A percentile compares a stretch with the other conserved stretches of the same genome.
These are phyloP conservation scores for Euphorbia peplus DNA, from an alignment of 345 rosid genomes.

Conservation along the genomic window DNA sequence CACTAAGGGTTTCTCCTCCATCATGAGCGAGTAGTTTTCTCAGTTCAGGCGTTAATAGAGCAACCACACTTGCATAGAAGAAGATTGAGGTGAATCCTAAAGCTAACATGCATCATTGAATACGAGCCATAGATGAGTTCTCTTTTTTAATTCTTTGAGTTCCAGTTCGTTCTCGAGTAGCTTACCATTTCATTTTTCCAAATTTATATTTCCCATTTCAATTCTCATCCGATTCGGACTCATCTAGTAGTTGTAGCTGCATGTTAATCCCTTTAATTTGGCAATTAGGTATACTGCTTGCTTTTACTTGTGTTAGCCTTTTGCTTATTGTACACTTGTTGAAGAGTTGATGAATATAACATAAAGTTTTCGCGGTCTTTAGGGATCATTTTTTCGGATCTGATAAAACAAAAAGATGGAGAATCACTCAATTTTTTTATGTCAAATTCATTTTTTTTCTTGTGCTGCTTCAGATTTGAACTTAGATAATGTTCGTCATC, in stretches of 20 bases:
- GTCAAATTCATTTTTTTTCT: too few species aligned
- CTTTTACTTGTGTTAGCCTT: constrained; percentile 4
- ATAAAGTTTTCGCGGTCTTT: not conserved
- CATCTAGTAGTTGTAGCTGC: not conserved
- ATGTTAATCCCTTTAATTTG: constrained; percentile 8
- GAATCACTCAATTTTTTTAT: too few species aligned
- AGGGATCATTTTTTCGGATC: not conserved
- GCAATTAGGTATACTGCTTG: constrained; percentile 9
- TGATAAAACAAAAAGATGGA: too few species aligned
- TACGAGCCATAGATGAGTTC: constrained; percentile 3
- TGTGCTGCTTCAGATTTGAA: too few species aligned
- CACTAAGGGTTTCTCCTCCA: constrained; percentile 9
- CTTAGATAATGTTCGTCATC: too few species aligned
- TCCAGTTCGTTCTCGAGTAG: not conserved
- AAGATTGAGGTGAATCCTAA: constrained; percentile 19
- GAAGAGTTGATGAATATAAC: not conserved
- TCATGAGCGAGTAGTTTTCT: not conserved
- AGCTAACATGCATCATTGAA: constrained; percentile 17
- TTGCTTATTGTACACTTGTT: not conserved
- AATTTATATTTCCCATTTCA: not conserved
- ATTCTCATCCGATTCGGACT: not conserved
- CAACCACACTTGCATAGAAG: constrained; percentile 8
- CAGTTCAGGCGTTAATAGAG: constrained; percentile 9
- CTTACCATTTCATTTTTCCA: not conserved
- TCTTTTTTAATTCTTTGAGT: constrained; percentile 2